Base-by-base conservation (phyloP, 2,329 filamentous ascomycete genomes). In the Cytospora piceicola region DNA sequence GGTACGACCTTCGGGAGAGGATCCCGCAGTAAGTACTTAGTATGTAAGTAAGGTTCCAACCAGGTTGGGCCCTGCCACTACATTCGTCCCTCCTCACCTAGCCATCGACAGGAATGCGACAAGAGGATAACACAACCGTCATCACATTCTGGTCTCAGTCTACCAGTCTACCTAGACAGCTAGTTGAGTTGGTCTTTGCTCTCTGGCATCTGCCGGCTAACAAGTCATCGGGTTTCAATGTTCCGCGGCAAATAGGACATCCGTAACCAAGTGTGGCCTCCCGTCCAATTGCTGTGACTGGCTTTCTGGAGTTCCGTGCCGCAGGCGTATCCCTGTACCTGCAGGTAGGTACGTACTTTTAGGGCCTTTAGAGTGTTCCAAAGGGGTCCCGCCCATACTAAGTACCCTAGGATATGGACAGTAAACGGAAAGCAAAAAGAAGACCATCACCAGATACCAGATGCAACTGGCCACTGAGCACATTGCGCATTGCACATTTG, bases 1-100 rank as follows among this genome's bases (percentile, higher is more conserved):
- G 65, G 65, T 67, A 67, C 65, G 22, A 29, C 29, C 22, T 36
- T 32, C 46, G 46, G 46, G 46, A 49, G 46, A 4, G 52, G 52
- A 27, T 34, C 34, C 52, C 20, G 52, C 54, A 42, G 39, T 7
- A 42, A n/a, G n/a, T n/a, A n/a, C n/a, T n/a, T n/a, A n/a, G 32
- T 34, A 29, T 15, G 14, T 36, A 36, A 29, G n/a, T 52, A 53
- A 36, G 29, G n/a, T 51, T 36, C n/a, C n/a, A n/a, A n/a, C n/a
- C n/a, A n/a, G n/a, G n/a, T n/a, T n/a, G n/a, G 36, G 12, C 22
- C 34, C 27, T 46, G 32, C 22, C 5, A 20, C 7, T 6, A 7
- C 51, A 53, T 5, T 53, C 54, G 24, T 36, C 39, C 39, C 39
- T 4, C 15, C 3, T n/a, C 8, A 4, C 39, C 39, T 5, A 8